Evolutionary conservation across 257 asterid species (phyloP).

Genomic region (Solanum corneliomulleri): DNA sequence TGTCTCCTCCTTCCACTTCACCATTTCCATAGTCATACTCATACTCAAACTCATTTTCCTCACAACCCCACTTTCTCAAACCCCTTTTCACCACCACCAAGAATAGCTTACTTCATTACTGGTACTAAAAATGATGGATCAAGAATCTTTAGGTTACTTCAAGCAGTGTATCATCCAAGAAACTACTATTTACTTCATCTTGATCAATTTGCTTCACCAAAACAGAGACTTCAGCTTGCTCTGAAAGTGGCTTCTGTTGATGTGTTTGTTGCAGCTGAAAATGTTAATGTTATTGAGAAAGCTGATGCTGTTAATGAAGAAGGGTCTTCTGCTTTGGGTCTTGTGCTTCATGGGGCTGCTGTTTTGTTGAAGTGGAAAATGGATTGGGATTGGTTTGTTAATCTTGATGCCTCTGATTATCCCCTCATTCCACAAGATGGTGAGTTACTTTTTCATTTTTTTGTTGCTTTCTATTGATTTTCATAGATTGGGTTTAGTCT

Average conservation of each 20-base stretch:
- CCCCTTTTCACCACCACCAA: slow-evolving; percentile 17
- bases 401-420: slow-evolving; percentile 32
- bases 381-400: slow-evolving; percentile 38
- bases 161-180: slow-evolving; percentile 28
- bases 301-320: slow-evolving; percentile 15
- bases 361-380: slow-evolving; percentile 20
- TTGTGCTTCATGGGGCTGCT: slow-evolving; percentile 32
- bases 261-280: slow-evolving; percentile 18
- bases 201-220: slow-evolving; percentile 13
- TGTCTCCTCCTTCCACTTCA: slow-evolving; percentile 12
- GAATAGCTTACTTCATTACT: slow-evolving; percentile 25
- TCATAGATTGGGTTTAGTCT: not conserved
- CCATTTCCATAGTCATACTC: not conserved
- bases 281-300: slow-evolving; percentile 23
- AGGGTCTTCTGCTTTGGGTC: slow-evolving; percentile 22
- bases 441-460: not conserved
- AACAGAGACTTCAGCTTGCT: slow-evolving; percentile 17
- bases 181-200: slow-evolving; percentile 32
- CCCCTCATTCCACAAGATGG: slow-evolving; percentile 35
- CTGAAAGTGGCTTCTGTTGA: slow-evolving; percentile 17
- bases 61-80: not conserved
- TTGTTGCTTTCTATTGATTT: not conserved
- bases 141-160: slow-evolving; percentile 23
- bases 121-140: slow-evolving; percentile 23
- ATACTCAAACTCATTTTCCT: not conserved